Base-by-base conservation (phyloP, 2,329 filamentous ascomycete genomes). In the Xylaria sp. region DNA sequence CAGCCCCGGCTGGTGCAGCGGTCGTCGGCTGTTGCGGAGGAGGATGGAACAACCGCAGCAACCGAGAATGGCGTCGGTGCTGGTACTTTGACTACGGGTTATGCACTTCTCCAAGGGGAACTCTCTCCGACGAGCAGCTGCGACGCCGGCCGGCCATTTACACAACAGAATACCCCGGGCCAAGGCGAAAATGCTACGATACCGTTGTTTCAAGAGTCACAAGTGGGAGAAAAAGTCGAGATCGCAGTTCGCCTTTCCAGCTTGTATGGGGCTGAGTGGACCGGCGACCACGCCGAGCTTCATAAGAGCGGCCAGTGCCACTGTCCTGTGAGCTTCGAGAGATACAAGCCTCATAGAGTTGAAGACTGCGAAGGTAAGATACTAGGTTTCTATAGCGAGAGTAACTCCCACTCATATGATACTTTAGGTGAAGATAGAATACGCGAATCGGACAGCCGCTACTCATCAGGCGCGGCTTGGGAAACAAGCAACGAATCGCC, bases 181-280 rank as follows among this genome's bases (percentile, higher is more conserved):
- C 47, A 19, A 29, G 41, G 21, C 5, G 9, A 47, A n/a, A 11
- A 27, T 1, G 13, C 40, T 1, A 2, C 11, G 0, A 17, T 63
- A 3, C 68, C 51, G n/a, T 37, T 71, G 2, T 70, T 65, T 38
- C 44, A 67, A 31, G 68, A 70, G 46, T 43, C 61, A 5, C 48
- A 62, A 23, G 55, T 62, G 5, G 57, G 51, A 6, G 57, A 65
- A 15, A 46, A 29, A 40, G 55, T 66, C 2, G 65, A 60, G 4
- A 68, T 75, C 4, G 44, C 71, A 0, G 66, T 78, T 33, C 75
- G 77, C 1, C 68, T 77, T 9, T 53, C 70, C 0, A 74, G 76
- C 55, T 66, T 77, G n/a, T 80, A 74, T 59, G 77, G 73, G 1
- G 75, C 73, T 3, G 79, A 81, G 63, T 81, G 78, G 78, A 62